phyloP scores from a whole-genome alignment of 2,329 filamentous ascomycete genomes.

The Monilinia laxa region DNA sequence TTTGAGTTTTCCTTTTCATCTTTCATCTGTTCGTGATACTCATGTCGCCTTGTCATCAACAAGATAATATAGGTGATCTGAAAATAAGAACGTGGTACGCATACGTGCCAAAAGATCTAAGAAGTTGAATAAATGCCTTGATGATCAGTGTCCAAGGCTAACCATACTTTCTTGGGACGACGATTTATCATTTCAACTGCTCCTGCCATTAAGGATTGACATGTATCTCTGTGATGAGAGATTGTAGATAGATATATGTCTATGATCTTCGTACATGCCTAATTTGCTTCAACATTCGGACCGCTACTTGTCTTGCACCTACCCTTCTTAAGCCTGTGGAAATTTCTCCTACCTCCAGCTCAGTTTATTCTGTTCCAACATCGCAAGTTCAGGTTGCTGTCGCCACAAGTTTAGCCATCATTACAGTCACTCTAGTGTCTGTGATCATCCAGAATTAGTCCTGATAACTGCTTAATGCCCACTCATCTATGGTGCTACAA shows the following conservation, averaged over 20 bases:
- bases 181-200: no score
- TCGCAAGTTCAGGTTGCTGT: background rate
- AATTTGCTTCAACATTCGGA: background rate
- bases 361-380: background rate
- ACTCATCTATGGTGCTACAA: background rate
- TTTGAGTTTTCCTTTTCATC: no score
- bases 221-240: no score
- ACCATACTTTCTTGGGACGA: background rate
- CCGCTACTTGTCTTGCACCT: background rate
- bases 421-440: background rate
- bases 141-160: background rate
- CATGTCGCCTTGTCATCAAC: background rate
- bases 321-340: background rate
- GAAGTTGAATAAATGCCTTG: background rate
- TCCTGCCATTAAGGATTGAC: background rate
- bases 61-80: no score
- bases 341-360: background rate
- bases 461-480: background rate
- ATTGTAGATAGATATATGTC: background rate
- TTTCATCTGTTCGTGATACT: background rate
- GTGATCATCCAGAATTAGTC: background rate
- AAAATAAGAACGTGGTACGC: background rate
- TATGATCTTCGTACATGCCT: background rate
- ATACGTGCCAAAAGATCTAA: background rate
- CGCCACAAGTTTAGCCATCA: background rate